Percentiles rank a stretch among this genome's conserved stretches.
These are phyloP conservation scores for Stropharia rugosoannulata DNA, from an alignment of 768 basidiomycete genomes.

Conservation along the genomic window DNA sequence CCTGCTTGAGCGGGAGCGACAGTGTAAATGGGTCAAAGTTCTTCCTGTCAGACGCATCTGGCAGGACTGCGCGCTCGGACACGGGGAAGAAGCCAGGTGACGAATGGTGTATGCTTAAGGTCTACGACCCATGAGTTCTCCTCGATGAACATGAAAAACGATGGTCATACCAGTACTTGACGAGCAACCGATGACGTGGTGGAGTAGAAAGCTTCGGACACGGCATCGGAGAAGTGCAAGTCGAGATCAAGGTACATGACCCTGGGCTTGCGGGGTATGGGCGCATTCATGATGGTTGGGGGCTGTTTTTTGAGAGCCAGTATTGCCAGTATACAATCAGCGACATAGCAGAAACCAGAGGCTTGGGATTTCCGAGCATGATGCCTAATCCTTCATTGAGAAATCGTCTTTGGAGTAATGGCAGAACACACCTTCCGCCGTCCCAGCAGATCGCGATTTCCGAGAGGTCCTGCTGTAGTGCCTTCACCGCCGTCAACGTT, in stretches of 20 bases:
- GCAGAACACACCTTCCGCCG: slow-evolving; percentile 65
- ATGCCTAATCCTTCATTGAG: slow-evolving; percentile 46
- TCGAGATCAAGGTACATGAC: slow-evolving; percentile 94
- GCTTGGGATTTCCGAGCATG: slow-evolving; percentile 80
- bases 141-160: neutral
- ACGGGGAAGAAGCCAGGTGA: slow-evolving; percentile 84
- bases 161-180: slow-evolving; percentile 45
- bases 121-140: slow-evolving; percentile 36
- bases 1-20: slow-evolving; percentile 76
- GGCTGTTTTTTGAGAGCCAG: slow-evolving; percentile 56
- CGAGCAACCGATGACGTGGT: slow-evolving; percentile 31
- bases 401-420: neutral
- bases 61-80: slow-evolving; percentile 49
- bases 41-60: slow-evolving; percentile 27
- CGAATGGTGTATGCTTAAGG: slow-evolving; percentile 83
- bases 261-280: slow-evolving; percentile 41
- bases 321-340: slow-evolving; percentile 83
- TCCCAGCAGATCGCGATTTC: slow-evolving; percentile 87
- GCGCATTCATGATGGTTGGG: neutral
- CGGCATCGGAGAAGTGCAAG: slow-evolving; percentile 88
- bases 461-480: slow-evolving; percentile 47
- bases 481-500: slow-evolving; percentile 68
- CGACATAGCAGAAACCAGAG: slow-evolving; percentile 93
- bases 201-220: slow-evolving; percentile 71
- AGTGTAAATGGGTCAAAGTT: slow-evolving; percentile 65